A percentile compares a stretch with the other conserved stretches of the same genome.
phyloP scores from a whole-genome alignment of 2,329 filamentous ascomycete species.

The Diplocarpon mali region DNA sequence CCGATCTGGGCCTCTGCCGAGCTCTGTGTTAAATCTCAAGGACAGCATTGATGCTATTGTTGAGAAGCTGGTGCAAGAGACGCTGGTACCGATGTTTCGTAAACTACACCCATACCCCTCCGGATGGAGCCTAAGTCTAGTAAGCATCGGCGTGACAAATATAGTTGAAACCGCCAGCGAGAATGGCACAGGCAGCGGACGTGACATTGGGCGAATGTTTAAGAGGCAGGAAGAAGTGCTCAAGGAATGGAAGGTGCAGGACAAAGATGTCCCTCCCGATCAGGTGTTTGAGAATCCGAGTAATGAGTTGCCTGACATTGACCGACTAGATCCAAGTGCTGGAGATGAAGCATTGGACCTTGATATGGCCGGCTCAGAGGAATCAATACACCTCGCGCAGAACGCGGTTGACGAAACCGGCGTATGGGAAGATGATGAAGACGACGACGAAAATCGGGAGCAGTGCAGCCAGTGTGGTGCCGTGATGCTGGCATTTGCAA shows the following conservation, averaged over 20 bases:
- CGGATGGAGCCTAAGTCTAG: conserved; percentile 69
- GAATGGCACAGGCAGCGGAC: conserved; percentile 41
- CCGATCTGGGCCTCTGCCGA: conserved; percentile 61
- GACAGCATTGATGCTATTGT: conserved; percentile 49
- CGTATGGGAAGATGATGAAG: conserved; percentile 22
- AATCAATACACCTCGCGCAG: conserved; percentile 19
- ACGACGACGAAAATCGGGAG: conserved; percentile 18
- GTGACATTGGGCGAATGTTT: conserved; percentile 80
- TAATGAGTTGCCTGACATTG: neutral
- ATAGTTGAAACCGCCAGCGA: conserved; percentile 49
- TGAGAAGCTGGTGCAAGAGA: conserved; percentile 57
- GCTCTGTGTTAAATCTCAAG: conserved; percentile 57
- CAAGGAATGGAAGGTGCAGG: conserved; percentile 52
- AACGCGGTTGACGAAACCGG: conserved; percentile 14
- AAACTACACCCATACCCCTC: conserved; percentile 52
- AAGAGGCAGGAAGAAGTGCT: conserved; percentile 58
- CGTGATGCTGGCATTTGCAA: conserved; percentile 37
- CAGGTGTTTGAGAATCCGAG: neutral
- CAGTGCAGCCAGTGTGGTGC: conserved; percentile 34
- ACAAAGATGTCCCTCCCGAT: conserved; percentile 29
- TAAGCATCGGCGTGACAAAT: conserved; percentile 83
- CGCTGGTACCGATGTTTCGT: conserved; percentile 60
- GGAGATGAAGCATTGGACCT: conserved; percentile 17
- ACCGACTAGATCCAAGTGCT: conserved; percentile 22
- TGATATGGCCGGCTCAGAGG: conserved; percentile 20